These are phyloP conservation scores for Ophiobolus disseminans DNA, from an alignment of 2,329 filamentous ascomycete genomes.

Conservation along the genomic window DNA sequence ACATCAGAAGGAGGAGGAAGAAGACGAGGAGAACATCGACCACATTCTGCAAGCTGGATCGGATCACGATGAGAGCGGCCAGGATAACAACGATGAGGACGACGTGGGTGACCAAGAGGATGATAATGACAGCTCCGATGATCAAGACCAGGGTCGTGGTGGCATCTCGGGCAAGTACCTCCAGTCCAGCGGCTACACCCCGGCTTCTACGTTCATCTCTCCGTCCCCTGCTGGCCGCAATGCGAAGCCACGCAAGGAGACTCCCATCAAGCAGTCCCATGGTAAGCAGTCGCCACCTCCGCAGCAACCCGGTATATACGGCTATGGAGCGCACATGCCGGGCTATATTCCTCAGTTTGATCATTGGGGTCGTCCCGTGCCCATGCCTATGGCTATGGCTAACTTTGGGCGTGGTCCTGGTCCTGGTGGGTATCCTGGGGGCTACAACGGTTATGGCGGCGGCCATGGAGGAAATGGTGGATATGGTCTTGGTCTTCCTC, in stretches of 20 bases:
- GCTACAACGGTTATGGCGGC: conserved; percentile 10
- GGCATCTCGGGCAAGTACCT: conserved; percentile 10
- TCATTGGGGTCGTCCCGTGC: conserved; percentile 10
- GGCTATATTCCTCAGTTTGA: conserved; percentile 5
- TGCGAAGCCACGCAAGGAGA: conserved; percentile 3
- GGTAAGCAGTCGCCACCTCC: neutral
- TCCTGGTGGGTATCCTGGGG: conserved; percentile 8
- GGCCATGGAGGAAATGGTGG: neutral
- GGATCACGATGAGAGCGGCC: conserved; percentile 8
- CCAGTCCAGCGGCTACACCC: conserved; percentile 14
- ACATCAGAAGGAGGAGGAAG: conserved; percentile 22
- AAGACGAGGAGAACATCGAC: conserved; percentile 31
- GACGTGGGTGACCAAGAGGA: conserved; percentile 9
- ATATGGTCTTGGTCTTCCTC: neutral
- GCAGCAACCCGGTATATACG: conserved; percentile 4
- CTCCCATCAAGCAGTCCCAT: neutral
- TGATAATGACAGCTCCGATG: conserved; percentile 4
- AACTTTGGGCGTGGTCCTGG: no score
- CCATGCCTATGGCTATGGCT: no score
- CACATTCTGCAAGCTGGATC: conserved; percentile 22
- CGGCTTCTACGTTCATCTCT: conserved; percentile 7
- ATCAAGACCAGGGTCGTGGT: conserved; percentile 3
- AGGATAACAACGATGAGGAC: conserved; percentile 9
- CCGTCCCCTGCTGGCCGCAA: neutral
- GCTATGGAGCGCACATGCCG: conserved; percentile 4